phyloP scores from a whole-genome alignment of 495 filamentous ascomycete species.

The Podospora pseudopauciseta region DNA sequence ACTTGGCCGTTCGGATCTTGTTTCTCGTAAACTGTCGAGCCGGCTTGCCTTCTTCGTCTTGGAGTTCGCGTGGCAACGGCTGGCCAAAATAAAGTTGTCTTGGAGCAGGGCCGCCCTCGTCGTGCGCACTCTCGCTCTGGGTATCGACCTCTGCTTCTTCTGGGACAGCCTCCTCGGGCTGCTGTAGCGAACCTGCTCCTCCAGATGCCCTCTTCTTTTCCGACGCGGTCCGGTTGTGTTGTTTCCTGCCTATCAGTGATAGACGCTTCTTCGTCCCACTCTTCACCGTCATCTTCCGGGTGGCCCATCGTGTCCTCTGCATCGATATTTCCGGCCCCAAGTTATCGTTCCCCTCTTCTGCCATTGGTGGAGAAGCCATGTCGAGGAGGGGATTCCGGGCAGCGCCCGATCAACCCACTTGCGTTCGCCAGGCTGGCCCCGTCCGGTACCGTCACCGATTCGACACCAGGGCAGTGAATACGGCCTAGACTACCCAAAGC shows the following conservation, averaged over 20 bases:
- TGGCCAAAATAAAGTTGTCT: slow-evolving; percentile 77
- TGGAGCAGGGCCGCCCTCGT: slow-evolving; percentile 30
- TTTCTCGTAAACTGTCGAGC: slow-evolving; percentile 71
- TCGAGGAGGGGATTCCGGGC: slow-evolving; percentile 43
- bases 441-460: slow-evolving; percentile 31
- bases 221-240: slow-evolving; percentile 58
- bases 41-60: slow-evolving; percentile 80
- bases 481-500: not conserved
- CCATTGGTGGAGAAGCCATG: slow-evolving; percentile 41
- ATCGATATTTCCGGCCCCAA: slow-evolving; percentile 48
- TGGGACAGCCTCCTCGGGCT: slow-evolving; percentile 37
- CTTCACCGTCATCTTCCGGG: slow-evolving; percentile 70
- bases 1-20: slow-evolving; percentile 97
- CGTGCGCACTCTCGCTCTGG: slow-evolving; percentile 34
- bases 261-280: slow-evolving; percentile 75
- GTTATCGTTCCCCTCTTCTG: slow-evolving; percentile 42
- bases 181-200: slow-evolving; percentile 42
- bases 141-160: slow-evolving; percentile 37
- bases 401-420: slow-evolving; percentile 47
- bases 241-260: slow-evolving; percentile 75
- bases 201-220: slow-evolving; percentile 74
- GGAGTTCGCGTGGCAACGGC: slow-evolving; percentile 69
- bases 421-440: slow-evolving; percentile 44
- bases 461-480: slow-evolving; percentile 21
- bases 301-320: slow-evolving; percentile 84